phyloP scores from a whole-genome alignment of 345 rosid species.

The Euphorbia pulcherrima region DNA sequence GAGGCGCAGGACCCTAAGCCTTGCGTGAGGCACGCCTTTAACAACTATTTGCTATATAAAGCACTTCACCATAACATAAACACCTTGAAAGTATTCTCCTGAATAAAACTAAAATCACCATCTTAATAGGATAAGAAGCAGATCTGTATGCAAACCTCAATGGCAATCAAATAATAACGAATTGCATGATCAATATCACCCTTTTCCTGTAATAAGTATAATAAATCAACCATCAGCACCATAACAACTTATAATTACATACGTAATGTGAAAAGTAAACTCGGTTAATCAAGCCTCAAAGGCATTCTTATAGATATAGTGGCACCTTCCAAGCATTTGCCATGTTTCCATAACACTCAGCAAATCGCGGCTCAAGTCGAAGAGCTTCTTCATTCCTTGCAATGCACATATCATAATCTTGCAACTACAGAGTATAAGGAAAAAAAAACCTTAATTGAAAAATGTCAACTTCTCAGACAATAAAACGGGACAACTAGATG shows the following conservation, averaged over 20 bases:
- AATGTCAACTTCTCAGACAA: background rate
- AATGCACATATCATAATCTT: conserved; percentile 95
- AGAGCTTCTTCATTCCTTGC: conserved; percentile 94
- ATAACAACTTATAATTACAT: background rate
- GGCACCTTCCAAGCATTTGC: conserved; percentile 98
- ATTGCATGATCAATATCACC: conserved; percentile 89
- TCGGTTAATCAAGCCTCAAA: background rate
- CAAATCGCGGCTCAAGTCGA: conserved; percentile 79
- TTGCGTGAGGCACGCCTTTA: too few species aligned
- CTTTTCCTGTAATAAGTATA: conserved; percentile 60
- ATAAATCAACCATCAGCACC: background rate
- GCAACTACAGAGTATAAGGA: conserved; percentile 48
- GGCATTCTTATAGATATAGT: background rate
- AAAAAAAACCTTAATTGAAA: background rate
- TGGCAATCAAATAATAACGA: conserved; percentile 83
- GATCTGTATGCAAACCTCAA: conserved; percentile 62
- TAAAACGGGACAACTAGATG: background rate
- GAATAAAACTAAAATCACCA: background rate
- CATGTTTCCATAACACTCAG: conserved; percentile 99
- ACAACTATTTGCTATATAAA: too few species aligned
- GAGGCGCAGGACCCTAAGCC: too few species aligned
- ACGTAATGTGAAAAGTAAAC: background rate
- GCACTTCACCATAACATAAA: background rate
- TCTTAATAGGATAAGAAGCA: background rate
- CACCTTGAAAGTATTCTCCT: background rate